Evolutionary conservation across 2,329 filamentous ascomycete genomes (phyloP), one percentile per base, ranked within the genome.

Genomic region (Trichoderma oligosporum): DNA sequence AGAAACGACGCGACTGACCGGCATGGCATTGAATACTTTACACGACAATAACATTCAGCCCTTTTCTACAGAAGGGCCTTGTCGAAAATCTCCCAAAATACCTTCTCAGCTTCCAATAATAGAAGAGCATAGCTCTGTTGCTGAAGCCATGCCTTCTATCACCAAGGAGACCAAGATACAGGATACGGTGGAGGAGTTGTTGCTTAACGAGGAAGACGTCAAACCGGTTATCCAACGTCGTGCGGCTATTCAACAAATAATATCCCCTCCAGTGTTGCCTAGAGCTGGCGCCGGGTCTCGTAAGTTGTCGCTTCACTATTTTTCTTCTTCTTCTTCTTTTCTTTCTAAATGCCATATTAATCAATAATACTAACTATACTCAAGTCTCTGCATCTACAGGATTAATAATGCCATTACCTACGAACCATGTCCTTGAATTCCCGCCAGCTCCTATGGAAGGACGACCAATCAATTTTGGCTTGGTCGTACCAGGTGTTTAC

Each of bases 401-500:
- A n/a, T 45, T 33, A 16, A 31, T 57, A 36, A 42, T 46, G 22
- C 47, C 54, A 35, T 45, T 11, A 3, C 31, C 33, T 14, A 22
- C 59, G 7, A 59, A 58, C 14, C 61, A 56, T 12, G 18, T 60
- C 31, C 33, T 61, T 9, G 60, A 65, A 16, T 63, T 64, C 35
- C 61, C 65, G 5, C 20, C 38, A n/a, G 63, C 63, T 5, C 65
- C 67, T 7, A 44, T 64, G 14, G 62, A 65, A 35, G 69, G 70
- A 11, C 65, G 71, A 5, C 88, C 89, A 1, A 66, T 74, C 62
- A 96, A 96, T 68, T 96, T 93, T 71, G 89, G 87, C 16, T 74
- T 84, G 25, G 87, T 96, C 18, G 75, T 86, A 18, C 82, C 85
- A 6, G 86, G 87, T 7, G 78, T 97, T 25, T 96, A 90, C 69